phyloP scores from a whole-genome alignment of 768 basidiomycete genomes.

The Leucocoprinus leucothites region DNA sequence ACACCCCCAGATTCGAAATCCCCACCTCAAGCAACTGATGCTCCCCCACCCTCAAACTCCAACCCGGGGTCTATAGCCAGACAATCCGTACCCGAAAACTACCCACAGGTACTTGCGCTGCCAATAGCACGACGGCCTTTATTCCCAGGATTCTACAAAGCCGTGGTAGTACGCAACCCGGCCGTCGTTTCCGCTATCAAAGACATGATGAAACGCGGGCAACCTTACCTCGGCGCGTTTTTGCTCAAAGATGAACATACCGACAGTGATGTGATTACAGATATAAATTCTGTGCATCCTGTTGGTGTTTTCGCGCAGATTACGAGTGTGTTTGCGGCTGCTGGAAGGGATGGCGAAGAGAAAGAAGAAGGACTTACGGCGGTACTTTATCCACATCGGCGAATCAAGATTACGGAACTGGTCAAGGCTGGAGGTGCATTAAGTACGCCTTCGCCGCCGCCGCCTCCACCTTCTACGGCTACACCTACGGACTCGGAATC shows the following conservation, averaged over 20 bases:
- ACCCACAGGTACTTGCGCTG: slow-evolving; percentile 92
- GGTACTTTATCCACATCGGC: slow-evolving; percentile 89
- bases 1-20: no score
- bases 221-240: slow-evolving; percentile 97
- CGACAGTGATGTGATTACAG: slow-evolving; percentile 91
- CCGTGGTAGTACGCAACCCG: slow-evolving; percentile 90
- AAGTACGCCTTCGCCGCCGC: slow-evolving; percentile 1
- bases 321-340: slow-evolving; percentile 82
- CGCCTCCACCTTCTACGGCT: no score
- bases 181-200: slow-evolving; percentile 91
- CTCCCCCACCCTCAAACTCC: slow-evolving; percentile 28
- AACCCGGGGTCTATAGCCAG: slow-evolving; percentile 64
- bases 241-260: slow-evolving; percentile 90
- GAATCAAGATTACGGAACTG: slow-evolving; percentile 86
- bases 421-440: slow-evolving; percentile 56
- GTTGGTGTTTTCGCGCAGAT: slow-evolving; percentile 98
- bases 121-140: slow-evolving; percentile 94
- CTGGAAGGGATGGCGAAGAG: slow-evolving; percentile 49
- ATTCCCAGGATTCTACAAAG: slow-evolving; percentile 98
- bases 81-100: slow-evolving; percentile 83
- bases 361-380: slow-evolving; percentile 92
- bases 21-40: slow-evolving; percentile 1
- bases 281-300: slow-evolving; percentile 81
- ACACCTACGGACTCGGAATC: slow-evolving; percentile 5
- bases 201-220: slow-evolving; percentile 95